Conservation (phyloP, 2,329 filamentous ascomycete genomes). For the Dactylonectria macrodidyma region DNA sequence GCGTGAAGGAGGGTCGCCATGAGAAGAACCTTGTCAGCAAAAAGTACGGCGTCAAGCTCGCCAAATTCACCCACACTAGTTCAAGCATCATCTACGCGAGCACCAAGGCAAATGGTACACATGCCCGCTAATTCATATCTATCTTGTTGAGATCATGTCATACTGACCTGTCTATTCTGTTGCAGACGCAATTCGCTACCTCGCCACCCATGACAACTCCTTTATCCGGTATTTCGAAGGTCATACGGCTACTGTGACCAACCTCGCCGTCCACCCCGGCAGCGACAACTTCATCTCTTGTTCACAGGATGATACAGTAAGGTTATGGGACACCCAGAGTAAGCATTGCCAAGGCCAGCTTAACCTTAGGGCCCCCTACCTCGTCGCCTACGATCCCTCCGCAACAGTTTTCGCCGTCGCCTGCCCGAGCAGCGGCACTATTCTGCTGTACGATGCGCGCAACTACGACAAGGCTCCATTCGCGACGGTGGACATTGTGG, state of each 20-base stretch:
- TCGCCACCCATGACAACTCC: conserved; percentile 93
- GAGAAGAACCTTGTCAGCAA: conserved; percentile 93
- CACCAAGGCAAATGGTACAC: conserved; percentile 89
- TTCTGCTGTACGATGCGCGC: conserved; percentile 93
- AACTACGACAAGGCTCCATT: conserved; percentile 96
- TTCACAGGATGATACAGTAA: conserved; percentile 90
- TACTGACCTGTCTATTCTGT: conserved; percentile 18
- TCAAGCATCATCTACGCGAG: conserved; percentile 95
- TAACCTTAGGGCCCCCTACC: conserved; percentile 83
- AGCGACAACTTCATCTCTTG: conserved; percentile 94
- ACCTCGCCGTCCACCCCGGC: conserved; percentile 85
- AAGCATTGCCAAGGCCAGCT: conserved; percentile 86
- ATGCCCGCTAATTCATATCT: not conserved
- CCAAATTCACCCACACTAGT: conserved; percentile 92
- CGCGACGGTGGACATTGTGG: conserved; percentile 84
- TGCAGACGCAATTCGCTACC: conserved; percentile 85
- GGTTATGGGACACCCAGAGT: conserved; percentile 89
- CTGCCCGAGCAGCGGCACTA: conserved; percentile 81
- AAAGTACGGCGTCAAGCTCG: conserved; percentile 96
- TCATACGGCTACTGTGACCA: conserved; percentile 88
- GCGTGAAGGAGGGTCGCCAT: conserved; percentile 89
- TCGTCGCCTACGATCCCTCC: conserved; percentile 92
- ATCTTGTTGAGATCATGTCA: not conserved
- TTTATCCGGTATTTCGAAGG: conserved; percentile 98
- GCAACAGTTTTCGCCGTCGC: conserved; percentile 93